Conservation (phyloP, 345 rosid genomes). For the Eutrema heterophyllum region DNA sequence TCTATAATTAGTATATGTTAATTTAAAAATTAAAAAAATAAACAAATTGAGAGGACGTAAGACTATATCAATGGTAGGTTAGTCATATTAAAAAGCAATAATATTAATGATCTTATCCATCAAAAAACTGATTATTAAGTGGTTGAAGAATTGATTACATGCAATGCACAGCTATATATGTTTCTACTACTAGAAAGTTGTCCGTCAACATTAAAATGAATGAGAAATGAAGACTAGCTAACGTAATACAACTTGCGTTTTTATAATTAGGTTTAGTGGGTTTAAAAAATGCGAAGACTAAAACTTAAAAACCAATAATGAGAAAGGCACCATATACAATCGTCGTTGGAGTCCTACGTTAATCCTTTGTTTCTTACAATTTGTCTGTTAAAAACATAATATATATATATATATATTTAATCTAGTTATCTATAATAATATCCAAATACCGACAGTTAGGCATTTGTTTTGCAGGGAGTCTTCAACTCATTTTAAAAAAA, state of each 20-base stretch:
- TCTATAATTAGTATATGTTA: not conserved
- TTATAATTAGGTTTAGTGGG: not conserved
- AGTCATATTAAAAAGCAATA: not conserved
- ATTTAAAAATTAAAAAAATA: too few relatives aligned
- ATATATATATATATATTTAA: too few relatives aligned
- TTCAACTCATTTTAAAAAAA: too few relatives aligned
- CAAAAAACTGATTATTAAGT: not conserved
- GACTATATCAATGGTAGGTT: conserved; percentile 10
- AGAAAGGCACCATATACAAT: not conserved
- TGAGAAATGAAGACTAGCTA: not conserved
- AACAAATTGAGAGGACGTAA: not conserved
- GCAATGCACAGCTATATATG: not conserved
- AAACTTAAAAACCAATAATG: not conserved
- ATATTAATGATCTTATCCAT: conserved; percentile 19
- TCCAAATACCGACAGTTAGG: too few relatives aligned
- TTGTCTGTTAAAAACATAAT: too few relatives aligned
- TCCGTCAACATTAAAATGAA: not conserved
- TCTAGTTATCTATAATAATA: too few relatives aligned
- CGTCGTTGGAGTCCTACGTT: not conserved
- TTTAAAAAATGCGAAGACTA: not conserved
- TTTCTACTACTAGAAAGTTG: not conserved
- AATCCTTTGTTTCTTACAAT: not conserved
- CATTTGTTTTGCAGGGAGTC: too few relatives aligned
- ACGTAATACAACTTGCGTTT: not conserved
- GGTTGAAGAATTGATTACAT: conserved; percentile 11